Evolutionary conservation across 2,329 filamentous ascomycete genomes (phyloP).

Genomic region (Bipolaris oryzae): DNA sequence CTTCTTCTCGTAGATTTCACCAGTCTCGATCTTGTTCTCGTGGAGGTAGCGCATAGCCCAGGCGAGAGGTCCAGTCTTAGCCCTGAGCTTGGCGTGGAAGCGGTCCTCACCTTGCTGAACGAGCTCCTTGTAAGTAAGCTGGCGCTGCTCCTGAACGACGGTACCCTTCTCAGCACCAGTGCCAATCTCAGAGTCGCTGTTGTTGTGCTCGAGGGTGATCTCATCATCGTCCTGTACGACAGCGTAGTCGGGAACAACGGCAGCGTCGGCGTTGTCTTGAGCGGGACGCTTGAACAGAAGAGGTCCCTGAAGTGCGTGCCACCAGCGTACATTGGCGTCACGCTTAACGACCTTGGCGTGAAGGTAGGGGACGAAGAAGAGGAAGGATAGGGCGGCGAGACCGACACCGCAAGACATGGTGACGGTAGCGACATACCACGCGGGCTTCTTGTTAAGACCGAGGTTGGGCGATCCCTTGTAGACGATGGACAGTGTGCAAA

Average conservation of each 20-base stretch:
- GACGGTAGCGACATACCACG: conserved; percentile 70
- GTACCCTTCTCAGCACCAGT: conserved; percentile 40
- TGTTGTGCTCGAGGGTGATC: conserved; percentile 22
- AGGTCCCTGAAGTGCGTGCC: conserved; percentile 66
- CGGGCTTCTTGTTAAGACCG: conserved; percentile 68
- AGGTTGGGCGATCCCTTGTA: conserved; percentile 80
- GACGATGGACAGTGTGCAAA: conserved; percentile 78
- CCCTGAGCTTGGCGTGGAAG: conserved; percentile 68
- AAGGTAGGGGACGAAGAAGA: conserved; percentile 77
- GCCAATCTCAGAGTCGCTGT: conserved; percentile 41
- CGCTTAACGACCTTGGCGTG: conserved; percentile 71
- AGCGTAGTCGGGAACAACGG: conserved; percentile 74
- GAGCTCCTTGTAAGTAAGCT: conserved; percentile 67
- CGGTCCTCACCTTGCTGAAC: conserved; percentile 61
- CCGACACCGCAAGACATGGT: conserved; percentile 68
- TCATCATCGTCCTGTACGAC: conserved; percentile 70
- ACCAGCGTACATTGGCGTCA: conserved; percentile 69
- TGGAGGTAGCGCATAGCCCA: conserved; percentile 82
- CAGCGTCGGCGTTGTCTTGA: conserved; percentile 59
- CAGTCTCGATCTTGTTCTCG: conserved; percentile 73
- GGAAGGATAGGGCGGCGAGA: conserved; percentile 62
- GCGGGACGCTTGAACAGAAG: conserved; percentile 61
- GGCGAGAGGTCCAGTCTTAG: conserved; percentile 70
- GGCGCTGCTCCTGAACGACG: conserved; percentile 53
- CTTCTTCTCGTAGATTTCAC: conserved; percentile 73